Base-by-base conservation (phyloP, 352 stramenopile species). In the Globisporangium barbulae region DNA sequence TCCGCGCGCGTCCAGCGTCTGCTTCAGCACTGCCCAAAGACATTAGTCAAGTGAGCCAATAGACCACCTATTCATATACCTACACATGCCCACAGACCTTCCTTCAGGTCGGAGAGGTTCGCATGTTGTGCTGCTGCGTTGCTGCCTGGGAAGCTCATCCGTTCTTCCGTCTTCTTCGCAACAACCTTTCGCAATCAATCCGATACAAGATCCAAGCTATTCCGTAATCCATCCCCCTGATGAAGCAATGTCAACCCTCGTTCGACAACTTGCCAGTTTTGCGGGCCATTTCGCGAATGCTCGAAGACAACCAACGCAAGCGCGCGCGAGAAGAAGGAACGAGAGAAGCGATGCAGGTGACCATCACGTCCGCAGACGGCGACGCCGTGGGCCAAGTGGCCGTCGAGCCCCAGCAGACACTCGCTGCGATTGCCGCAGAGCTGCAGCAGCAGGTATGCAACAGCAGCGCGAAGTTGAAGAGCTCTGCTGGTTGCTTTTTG, bases 1-100 rank as follows among this genome's bases (percentile, higher is more conserved):
- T 3, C 87, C 87, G 19, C 85, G 75, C 53, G 83, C 81, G 50
- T 91, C 81, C 49, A 95, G 65, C 31, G 87, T 94, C 48, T 95
- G 83, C 69, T 95, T 95, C 31, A 95, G 63, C 59, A 89, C 86
- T 94, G 61, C 48, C 54, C 33, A 35, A 42, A 30, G 50, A 61
- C 28, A 28, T 21, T 53, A 25, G 50, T 56, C 50, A 28, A 28
- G 17, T 28, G 28, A 21, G 37, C 0, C 37, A 3, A 30, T 17
- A 61, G 42, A 28, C 19, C 17, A 25, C n/a, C 3, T 30, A 7
- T 9, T 5, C n/a, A 35, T 5, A 37, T 33, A 2, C 25, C 67
- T 59, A 33, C 8, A 56, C 5, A 9, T 30, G 19, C 33, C 8
- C 2, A 22, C 59, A 17, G 6, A 81, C 74, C 81, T 47, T 88